Evolutionary conservation across 1,139 yeast species (phyloP).

Genomic region (Pichia norvegensis): DNA sequence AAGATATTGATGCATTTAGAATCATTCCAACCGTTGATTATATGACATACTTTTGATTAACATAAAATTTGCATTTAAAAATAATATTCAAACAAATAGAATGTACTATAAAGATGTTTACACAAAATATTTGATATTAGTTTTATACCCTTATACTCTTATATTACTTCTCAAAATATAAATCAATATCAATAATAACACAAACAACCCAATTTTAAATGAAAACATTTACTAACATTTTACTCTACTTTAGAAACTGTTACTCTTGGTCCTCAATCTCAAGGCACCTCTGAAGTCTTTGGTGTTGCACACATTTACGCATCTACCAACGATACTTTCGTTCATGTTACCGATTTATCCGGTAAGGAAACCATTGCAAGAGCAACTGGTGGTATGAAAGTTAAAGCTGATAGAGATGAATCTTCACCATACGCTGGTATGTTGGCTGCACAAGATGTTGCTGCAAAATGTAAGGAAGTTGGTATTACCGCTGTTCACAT

Average conservation of each 20-base stretch:
- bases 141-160: too few species aligned
- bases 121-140: too few species aligned
- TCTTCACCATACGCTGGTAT: slow-evolving; percentile 99
- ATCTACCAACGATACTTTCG: slow-evolving; percentile 99
- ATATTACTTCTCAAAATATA: too few species aligned
- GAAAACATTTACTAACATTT: slow-evolving; percentile 15
- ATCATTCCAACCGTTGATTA: too few species aligned
- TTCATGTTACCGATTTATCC: slow-evolving; percentile 98
- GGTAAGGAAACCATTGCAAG: slow-evolving; percentile 99
- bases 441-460: slow-evolving; percentile 99
- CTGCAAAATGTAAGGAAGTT: slow-evolving; percentile 97
- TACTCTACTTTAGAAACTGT: slow-evolving; percentile 43
- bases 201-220: neutral
- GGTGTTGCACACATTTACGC: slow-evolving; percentile 99
- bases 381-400: slow-evolving; percentile 99
- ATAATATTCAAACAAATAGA: too few species aligned
- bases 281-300: slow-evolving; percentile 97
- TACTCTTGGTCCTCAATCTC: slow-evolving; percentile 77
- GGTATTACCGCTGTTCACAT: slow-evolving; percentile 99
- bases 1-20: too few species aligned
- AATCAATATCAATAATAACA: too few species aligned
- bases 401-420: slow-evolving; percentile 99
- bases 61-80: too few species aligned
- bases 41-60: too few species aligned
- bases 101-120: too few species aligned